Evolutionary conservation across 768 basidiomycete species (phyloP), one percentile per base, ranked within the genome.

Genomic region (Lanmaoa rubissima): DNA sequence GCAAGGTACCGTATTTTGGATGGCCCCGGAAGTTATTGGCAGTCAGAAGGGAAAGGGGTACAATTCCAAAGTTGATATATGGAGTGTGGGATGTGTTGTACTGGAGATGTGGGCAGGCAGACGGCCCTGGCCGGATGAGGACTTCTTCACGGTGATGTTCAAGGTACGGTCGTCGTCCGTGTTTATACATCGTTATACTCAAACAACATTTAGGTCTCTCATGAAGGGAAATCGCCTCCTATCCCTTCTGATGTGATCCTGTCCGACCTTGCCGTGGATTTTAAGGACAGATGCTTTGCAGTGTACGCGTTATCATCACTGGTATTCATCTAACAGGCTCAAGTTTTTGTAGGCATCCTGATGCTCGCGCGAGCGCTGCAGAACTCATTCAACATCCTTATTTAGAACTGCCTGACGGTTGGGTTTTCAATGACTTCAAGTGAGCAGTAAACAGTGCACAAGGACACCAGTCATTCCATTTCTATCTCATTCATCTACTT

Each of bases 1-100:
- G 93, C 91, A 94, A 70, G 97, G 97, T 26, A 95, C 95, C 19
- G 90, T 98, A 36, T 98, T 97, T 71, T 99, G 97, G 96, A 98
- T 98, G 96, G 95, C 95, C 11, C 95, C 95, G 0, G 95, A 94
- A 75, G 92, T 97, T 52, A 83, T 94, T 57, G 87, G 93, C 59
- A 87, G 90, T 36, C 84, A 89, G 70, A 86, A 87, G 71, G 69
- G 70, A 26, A 88, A 89, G 64, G 94, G 94, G 0, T 98, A 98
- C 72, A 95, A 93, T 64, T 92, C 89, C 67, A 98, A 99, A 75
- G 87, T 97, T 48, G 97, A 99, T 69, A 96, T 99, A 61, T 99
- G 97, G 97, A 94, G 93, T 71, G 83, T 98, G 5, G 97, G 97
- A 2, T 99, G 97, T 75, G 92, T 98, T n/a, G 90, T 96, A 16